Base-by-base conservation (phyloP, 139 green algal genomes). In the Zygnema circumcarinatum region DNA sequence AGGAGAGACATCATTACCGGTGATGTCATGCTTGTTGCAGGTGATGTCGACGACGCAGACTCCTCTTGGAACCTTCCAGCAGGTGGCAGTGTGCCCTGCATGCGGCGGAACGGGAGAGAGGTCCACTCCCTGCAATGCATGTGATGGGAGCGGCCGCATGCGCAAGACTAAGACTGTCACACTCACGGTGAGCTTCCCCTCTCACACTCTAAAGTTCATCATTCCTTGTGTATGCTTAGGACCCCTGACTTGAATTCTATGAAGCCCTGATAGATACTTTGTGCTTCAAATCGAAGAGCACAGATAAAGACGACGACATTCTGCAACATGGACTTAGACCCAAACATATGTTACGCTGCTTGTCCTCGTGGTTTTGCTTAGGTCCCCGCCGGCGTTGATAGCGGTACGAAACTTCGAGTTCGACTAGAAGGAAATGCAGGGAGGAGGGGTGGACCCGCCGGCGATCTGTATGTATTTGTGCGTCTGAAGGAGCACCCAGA, bases 401-500 rank as follows among this genome's bases (percentile, higher is more conserved):
- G 80, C 2, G 96, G 95, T 80, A 94, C 83, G 69, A 85, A 95
- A 67, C 90, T 99, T 86, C 95, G 97, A 2, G 95, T 98, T 47
- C 92, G 94, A 38, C 93, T 93, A 1, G 94, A 97, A 85, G 96
- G 93, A 90, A 94, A 94, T 80, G 83, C 92, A 31, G 92, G 92
- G 31, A 72, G 86, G 35, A 76, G 25, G 25, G 53, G 91, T 52
- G 21, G 92, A 20, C 91, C 94, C 40, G 62, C 92, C 0, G 97
- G 97, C 36, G 96, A 99, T 92, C 91, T 99, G 31, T 98, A 97
- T 81, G 97, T 99, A 21, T 98, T 97, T 88, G 94, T 98, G 69
- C 79, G 32, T 1, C 96, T 99, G 3, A 93, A 94, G 83, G 68
- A 93, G 0, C 95, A 99, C 90, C 91, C 94, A 0, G 92, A 98